Base-by-base conservation (phyloP, 768 basidiomycete species). In the Rhizopogon rudus region DNA sequence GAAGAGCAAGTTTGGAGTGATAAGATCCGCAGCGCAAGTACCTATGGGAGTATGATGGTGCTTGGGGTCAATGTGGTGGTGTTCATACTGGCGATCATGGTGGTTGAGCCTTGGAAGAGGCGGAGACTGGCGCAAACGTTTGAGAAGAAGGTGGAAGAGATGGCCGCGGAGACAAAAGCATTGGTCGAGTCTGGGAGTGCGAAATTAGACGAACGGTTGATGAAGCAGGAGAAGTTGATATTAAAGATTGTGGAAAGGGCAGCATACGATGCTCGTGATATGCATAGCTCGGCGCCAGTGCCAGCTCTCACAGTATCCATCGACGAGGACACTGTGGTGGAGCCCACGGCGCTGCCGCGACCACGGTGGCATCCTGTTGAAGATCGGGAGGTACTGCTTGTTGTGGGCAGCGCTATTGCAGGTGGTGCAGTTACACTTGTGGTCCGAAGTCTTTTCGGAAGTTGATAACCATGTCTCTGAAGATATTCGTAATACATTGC, bases 1-100 rank as follows among this genome's bases (percentile, higher is more conserved):
- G 96, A 98, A 72, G 97, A 99, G 68, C 97, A 99, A 69, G 84
- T 98, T 2, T 99, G 97, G 97, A 93, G 91, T 52, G 96, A 99
- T 77, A 99, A 99, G 73, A 97, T 99, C 57, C 84, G 97, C 37
- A 93, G 91, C 62, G 88, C 89, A 28, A 93, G 91, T 58, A 98
- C 97, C 5, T 98, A 98, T 67, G 95, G 93, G 3, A 88, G 87
- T 40, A 75, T 98, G 56, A 86, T 85, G 5, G 95, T 84, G 52
- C 79, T 98, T 22, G 87, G 84, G 12, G 81, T 96, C 58, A 99
- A 99, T 71, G 71, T 98, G 73, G 58, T 90, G 52, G 88, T 99
- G 46, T 99, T 99, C 68, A 71, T 98, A 54, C 72, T 88, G 57
- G 96, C 97, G 8, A 92, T 98, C 60, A 68, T 91, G 13, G 72